phyloP scores from a whole-genome alignment of 106 monocot species.

The Dendrobium huoshanense region DNA sequence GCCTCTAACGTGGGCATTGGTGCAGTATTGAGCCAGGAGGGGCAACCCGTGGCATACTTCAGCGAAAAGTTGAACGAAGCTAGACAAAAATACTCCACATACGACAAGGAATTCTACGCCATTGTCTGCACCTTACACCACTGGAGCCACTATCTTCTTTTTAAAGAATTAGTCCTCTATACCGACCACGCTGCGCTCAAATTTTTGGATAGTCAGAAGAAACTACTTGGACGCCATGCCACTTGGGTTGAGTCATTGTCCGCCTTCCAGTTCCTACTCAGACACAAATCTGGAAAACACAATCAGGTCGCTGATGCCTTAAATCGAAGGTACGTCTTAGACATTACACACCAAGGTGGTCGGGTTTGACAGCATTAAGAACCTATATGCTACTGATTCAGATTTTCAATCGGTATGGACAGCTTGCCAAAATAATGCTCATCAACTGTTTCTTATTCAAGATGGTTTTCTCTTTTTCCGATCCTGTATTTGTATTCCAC shows the following conservation, averaged over 20 bases:
- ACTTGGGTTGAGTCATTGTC: background rate
- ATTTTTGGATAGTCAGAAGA: background rate
- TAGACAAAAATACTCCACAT: constrained; percentile 1
- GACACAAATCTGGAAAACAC: background rate
- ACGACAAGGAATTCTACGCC: background rate
- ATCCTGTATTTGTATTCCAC: background rate
- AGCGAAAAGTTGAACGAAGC: constrained; percentile 6
- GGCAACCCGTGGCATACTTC: background rate
- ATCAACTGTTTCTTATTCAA: no score
- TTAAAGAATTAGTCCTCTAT: background rate
- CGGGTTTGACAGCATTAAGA: background rate
- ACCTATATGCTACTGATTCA: background rate
- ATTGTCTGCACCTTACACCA: background rate
- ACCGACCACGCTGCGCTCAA: background rate
- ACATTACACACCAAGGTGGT: background rate
- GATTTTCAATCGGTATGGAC: background rate
- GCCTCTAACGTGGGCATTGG: constrained; percentile 1
- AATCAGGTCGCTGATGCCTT: background rate
- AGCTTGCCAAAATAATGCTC: no score
- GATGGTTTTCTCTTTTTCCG: background rate
- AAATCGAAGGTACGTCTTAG: background rate
- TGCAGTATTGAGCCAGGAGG: background rate
- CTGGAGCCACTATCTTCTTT: background rate
- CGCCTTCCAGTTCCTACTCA: background rate
- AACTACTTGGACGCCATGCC: background rate